These are phyloP conservation scores for Colletotrichum chlorophyti DNA, from an alignment of 2,329 filamentous ascomycete genomes.

Conservation along the genomic window DNA sequence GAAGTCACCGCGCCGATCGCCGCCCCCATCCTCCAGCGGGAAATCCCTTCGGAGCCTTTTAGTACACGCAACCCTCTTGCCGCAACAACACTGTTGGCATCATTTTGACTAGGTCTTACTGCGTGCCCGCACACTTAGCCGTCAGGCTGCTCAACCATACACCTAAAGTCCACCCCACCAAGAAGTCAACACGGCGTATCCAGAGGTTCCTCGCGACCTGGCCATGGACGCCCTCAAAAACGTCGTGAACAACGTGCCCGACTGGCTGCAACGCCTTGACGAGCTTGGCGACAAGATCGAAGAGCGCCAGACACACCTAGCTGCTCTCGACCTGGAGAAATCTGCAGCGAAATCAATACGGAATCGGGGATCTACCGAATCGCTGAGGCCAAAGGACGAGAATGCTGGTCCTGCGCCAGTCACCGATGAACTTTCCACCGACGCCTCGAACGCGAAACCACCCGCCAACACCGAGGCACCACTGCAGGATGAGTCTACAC, in stretches of 20 bases:
- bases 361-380: slow-evolving; percentile 61
- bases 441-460: background rate
- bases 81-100: background rate
- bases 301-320: slow-evolving; percentile 66
- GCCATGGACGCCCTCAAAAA: slow-evolving; percentile 64
- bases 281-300: slow-evolving; percentile 67
- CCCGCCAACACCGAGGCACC: background rate
- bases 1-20: slow-evolving; percentile 18
- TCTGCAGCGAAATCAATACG: slow-evolving; percentile 51
- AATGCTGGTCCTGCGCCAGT: slow-evolving; percentile 24
- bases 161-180: slow-evolving; percentile 35
- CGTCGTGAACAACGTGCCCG: slow-evolving; percentile 62
- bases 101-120: background rate
- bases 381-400: slow-evolving; percentile 57
- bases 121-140: slow-evolving; percentile 18
- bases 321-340: slow-evolving; percentile 47
- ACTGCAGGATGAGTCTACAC: slow-evolving; percentile 5
- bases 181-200: slow-evolving; percentile 37
- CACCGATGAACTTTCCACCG: background rate
- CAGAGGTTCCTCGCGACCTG: slow-evolving; percentile 41
- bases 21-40: slow-evolving; percentile 14
- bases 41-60: slow-evolving; percentile 10
- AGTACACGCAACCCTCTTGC: too few relatives aligned
- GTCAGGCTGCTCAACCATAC: slow-evolving; percentile 38
- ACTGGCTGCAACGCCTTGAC: slow-evolving; percentile 65